These are phyloP conservation scores for Scenedesmus sp. DNA, from an alignment of 163 green algal genomes.

Conservation along the genomic window DNA sequence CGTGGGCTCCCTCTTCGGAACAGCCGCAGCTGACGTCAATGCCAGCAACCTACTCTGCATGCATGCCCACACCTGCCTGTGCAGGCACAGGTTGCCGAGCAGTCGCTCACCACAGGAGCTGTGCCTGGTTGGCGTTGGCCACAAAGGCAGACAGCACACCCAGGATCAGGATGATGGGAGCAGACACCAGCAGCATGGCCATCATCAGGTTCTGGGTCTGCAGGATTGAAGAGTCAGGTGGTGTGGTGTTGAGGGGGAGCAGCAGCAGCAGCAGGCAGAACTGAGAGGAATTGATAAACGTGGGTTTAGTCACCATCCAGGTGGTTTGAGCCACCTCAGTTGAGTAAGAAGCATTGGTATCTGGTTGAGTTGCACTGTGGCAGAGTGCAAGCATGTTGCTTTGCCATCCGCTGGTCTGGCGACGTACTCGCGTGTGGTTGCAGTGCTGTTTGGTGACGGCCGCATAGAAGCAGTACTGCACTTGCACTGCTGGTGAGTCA, in stretches of 20 bases:
- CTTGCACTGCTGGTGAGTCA: background rate
- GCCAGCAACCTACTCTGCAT: background rate
- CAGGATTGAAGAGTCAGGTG: background rate
- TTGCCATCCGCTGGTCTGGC: too few relatives aligned
- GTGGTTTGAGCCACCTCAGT: too few relatives aligned
- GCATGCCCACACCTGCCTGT: background rate
- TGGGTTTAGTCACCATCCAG: too few relatives aligned
- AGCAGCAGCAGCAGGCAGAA: background rate
- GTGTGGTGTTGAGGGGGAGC: background rate
- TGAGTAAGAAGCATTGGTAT: too few relatives aligned
- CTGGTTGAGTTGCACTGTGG: too few relatives aligned
- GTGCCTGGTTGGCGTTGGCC: slow-evolving; percentile 2
- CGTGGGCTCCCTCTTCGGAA: too few relatives aligned
- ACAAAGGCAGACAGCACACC: slow-evolving; percentile 45
- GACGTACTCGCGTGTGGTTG: too few relatives aligned
- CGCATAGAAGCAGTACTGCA: too few relatives aligned
- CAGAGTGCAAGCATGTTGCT: too few relatives aligned
- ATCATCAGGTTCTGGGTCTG: slow-evolving; percentile 70
- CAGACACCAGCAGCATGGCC: slow-evolving; percentile 57
- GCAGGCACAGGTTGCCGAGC: background rate
- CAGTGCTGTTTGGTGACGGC: too few relatives aligned
- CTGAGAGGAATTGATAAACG: background rate
- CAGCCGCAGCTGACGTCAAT: too few relatives aligned
- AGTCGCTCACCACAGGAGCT: slow-evolving; percentile 41
- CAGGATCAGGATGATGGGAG: slow-evolving; percentile 54